phyloP scores from a whole-genome alignment of 208 protist species.

The Acanthamoeba sp. region DNA sequence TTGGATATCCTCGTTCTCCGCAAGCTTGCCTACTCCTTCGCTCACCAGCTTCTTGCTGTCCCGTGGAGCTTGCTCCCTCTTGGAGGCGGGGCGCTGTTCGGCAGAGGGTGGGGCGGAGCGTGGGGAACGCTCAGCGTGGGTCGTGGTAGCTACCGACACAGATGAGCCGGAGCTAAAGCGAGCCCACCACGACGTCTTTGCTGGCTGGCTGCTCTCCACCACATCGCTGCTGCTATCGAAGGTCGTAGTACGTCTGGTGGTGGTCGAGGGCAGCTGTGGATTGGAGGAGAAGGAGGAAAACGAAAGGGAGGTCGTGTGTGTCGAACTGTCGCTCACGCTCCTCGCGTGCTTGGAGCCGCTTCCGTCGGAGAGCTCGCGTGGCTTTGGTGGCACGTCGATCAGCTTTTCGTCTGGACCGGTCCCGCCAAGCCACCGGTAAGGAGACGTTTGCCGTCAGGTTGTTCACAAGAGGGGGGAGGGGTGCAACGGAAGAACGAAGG shows the following conservation, averaged over 20 bases:
- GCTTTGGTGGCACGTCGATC: neutral
- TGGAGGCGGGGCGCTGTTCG: neutral
- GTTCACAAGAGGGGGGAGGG: too few relatives aligned
- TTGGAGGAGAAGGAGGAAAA: conserved; percentile 26
- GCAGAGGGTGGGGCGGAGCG: neutral
- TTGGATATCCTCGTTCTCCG: neutral
- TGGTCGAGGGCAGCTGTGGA: neutral
- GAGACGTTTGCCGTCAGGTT: too few relatives aligned
- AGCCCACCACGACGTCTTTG: neutral
- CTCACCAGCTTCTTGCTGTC: neutral
- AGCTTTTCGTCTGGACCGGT: neutral
- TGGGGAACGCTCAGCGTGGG: neutral
- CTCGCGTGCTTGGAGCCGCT: neutral
- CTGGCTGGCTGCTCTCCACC: neutral
- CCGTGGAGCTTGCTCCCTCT: neutral
- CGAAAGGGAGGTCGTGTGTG: neutral
- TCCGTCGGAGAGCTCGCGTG: neutral
- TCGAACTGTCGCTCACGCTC: neutral
- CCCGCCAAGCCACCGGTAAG: too few relatives aligned
- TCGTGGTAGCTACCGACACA: neutral
- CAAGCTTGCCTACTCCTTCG: neutral
- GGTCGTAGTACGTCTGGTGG: neutral
- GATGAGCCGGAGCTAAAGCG: neutral
- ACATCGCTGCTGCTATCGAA: neutral
- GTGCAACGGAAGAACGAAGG: neutral